Percentiles rank a stretch among this genome's conserved stretches.
phyloP scores from a whole-genome alignment of 805 yeast species.

The Maudiozyma serrabonitensis region DNA sequence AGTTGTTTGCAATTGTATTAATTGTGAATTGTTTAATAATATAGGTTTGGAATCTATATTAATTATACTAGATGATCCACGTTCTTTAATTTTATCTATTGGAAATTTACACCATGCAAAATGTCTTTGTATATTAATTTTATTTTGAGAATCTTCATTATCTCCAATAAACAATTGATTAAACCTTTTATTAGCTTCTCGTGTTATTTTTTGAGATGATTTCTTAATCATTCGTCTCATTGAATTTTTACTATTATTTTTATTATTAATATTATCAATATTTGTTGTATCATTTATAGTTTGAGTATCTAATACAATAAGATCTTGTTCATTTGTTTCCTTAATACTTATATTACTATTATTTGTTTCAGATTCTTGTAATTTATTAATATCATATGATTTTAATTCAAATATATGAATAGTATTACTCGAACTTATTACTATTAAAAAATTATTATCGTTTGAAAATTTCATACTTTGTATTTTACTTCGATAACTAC shows the following conservation, averaged over 20 bases:
- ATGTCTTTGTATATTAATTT: slow-evolving; percentile 78
- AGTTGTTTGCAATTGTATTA: not conserved
- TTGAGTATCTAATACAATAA: slow-evolving; percentile 1
- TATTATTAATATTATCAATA: too few relatives aligned
- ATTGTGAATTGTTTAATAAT: not conserved
- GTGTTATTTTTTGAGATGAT: slow-evolving; percentile 64
- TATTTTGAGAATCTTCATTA: slow-evolving; percentile 34
- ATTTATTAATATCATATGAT: not conserved
- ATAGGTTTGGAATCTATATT: not conserved
- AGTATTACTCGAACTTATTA: slow-evolving; percentile 75
- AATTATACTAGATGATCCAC: not conserved
- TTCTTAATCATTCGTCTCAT: slow-evolving; percentile 51
- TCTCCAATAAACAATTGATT: slow-evolving; percentile 63
- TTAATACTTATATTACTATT: not conserved
- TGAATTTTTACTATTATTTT: not conserved
- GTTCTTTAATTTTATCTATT: slow-evolving; percentile 27
- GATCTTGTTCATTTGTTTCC: not conserved
- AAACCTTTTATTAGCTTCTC: slow-evolving; percentile 75
- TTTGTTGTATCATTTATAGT: not conserved
- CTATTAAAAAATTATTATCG: slow-evolving; percentile 63
- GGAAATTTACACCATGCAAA: slow-evolving; percentile 83
- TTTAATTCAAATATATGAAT: slow-evolving; percentile 77
- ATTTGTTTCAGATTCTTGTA: not conserved
- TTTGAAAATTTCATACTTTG: slow-evolving; percentile 64
- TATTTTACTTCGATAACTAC: slow-evolving; percentile 73